phyloP scores from a whole-genome alignment of 148 eudicot genomes.

The Vaccinium darrowii region DNA sequence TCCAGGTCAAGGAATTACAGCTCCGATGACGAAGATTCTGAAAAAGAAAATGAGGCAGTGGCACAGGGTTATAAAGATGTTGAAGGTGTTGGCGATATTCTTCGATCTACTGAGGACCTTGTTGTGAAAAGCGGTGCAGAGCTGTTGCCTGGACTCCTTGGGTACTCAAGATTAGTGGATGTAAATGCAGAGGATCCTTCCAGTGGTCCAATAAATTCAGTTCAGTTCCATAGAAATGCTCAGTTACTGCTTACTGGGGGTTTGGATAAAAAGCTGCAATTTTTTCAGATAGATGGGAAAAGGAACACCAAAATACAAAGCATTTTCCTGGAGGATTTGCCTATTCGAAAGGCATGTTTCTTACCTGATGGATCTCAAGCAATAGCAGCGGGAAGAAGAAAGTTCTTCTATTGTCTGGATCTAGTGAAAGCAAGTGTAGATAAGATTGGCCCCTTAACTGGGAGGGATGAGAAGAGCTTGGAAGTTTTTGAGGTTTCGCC shows the following conservation, averaged over 20 bases:
- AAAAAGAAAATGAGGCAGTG: constrained; percentile 41
- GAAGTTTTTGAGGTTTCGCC: constrained; percentile 87
- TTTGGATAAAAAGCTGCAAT: constrained; percentile 62
- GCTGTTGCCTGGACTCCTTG: constrained; percentile 74
- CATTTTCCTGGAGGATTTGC: constrained; percentile 78
- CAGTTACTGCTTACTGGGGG: constrained; percentile 87
- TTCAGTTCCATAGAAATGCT: constrained; percentile 85
- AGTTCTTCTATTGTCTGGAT: constrained; percentile 82
- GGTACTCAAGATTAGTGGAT: constrained; percentile 66
- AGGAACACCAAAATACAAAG: constrained; percentile 69
- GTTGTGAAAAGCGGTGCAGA: constrained; percentile 59
- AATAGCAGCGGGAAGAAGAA: constrained; percentile 74
- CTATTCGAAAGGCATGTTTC: constrained; percentile 70
- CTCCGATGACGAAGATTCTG: constrained; percentile 72
- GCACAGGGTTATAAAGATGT: constrained; percentile 37
- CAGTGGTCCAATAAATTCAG: constrained; percentile 55
- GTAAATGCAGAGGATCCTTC: constrained; percentile 73
- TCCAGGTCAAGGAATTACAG: constrained; percentile 36
- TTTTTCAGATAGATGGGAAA: constrained; percentile 92
- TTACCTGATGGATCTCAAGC: constrained; percentile 90
- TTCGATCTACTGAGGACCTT: constrained; percentile 64
- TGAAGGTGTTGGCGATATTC: constrained; percentile 47
- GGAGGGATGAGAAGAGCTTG: constrained; percentile 92
- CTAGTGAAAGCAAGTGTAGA: constrained; percentile 68
- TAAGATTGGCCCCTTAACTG: constrained; percentile 72